These are phyloP conservation scores for Allium fistulosum DNA, from an alignment of 106 monocot species.

Conservation along the genomic window DNA sequence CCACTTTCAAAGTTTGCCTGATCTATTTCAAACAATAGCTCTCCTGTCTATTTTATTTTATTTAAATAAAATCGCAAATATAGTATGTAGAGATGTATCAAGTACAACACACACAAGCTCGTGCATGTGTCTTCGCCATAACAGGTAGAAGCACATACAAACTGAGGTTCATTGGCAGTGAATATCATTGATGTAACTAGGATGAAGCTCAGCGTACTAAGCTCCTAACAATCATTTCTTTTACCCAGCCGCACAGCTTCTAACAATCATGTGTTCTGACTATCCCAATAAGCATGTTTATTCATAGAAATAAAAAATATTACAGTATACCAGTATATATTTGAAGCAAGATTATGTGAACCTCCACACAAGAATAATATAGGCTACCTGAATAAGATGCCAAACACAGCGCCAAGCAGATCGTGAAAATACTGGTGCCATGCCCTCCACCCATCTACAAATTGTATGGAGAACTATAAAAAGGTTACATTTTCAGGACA, in stretches of 20 bases:
- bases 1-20: neutral
- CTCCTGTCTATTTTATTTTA: too few relatives aligned
- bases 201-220: too few relatives aligned
- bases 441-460: conserved; percentile 88
- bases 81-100: too few relatives aligned
- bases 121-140: too few relatives aligned
- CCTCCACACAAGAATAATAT: neutral
- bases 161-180: neutral
- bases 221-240: too few relatives aligned
- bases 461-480: neutral
- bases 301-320: neutral
- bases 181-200: too few relatives aligned
- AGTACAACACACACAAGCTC: neutral
- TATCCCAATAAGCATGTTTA: conserved; percentile 1
- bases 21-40: neutral
- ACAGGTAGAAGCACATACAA: neutral
- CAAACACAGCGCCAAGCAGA: conserved; percentile 87
- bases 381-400: conserved; percentile 84
- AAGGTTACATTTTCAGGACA: neutral
- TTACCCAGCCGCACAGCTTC: neutral
- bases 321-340: neutral
- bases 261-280: neutral
- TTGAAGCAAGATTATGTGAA: neutral
- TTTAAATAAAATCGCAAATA: too few relatives aligned
- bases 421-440: conserved; percentile 88